Percentiles rank a stretch among this genome's conserved stretches.
Evolutionary conservation across 2,329 filamentous ascomycete species (phyloP).

Genomic region (Scytalidium sp.): DNA sequence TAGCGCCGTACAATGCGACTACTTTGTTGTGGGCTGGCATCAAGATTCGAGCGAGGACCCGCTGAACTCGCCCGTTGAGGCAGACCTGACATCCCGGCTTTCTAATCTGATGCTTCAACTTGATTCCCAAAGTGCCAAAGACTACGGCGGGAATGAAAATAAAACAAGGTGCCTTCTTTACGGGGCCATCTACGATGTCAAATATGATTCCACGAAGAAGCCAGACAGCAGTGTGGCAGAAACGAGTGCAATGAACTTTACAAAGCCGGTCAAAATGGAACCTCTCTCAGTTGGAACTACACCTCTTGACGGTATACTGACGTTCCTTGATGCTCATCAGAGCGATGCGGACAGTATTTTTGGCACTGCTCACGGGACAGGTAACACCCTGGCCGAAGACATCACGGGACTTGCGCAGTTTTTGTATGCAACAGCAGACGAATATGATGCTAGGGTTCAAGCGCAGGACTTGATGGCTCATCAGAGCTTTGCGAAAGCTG

Average conservation of each 20-base stretch:
- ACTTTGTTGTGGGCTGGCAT: conserved; percentile 12
- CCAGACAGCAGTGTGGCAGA: too few relatives aligned
- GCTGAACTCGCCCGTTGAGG: too few relatives aligned
- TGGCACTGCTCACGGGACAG: too few relatives aligned
- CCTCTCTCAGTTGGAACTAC: conserved; percentile 7
- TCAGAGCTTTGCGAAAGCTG: conserved; percentile 1
- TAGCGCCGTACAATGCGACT: conserved; percentile 5
- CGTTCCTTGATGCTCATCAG: conserved; percentile 9
- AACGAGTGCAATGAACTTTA: too few relatives aligned
- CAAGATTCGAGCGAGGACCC: background rate
- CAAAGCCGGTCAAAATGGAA: conserved; percentile 3
- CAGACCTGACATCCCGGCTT: too few relatives aligned
- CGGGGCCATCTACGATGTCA: conserved; percentile 6
- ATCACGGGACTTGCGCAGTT: conserved; percentile 5
- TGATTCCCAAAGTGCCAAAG: too few relatives aligned
- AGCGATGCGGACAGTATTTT: conserved; percentile 2
- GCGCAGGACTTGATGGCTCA: conserved; percentile 7
- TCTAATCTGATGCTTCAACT: too few relatives aligned
- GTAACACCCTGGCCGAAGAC: background rate
- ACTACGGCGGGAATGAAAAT: too few relatives aligned
- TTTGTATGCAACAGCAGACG: conserved; percentile 7
- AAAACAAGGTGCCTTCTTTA: too few relatives aligned
- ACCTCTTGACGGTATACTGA: conserved; percentile 7
- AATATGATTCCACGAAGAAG: too few relatives aligned
- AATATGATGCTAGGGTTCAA: conserved; percentile 8